Percentiles rank a stretch among this genome's conserved stretches.
phyloP scores from a whole-genome alignment of 768 basidiomycete genomes.

The Kwoniella europaea region DNA sequence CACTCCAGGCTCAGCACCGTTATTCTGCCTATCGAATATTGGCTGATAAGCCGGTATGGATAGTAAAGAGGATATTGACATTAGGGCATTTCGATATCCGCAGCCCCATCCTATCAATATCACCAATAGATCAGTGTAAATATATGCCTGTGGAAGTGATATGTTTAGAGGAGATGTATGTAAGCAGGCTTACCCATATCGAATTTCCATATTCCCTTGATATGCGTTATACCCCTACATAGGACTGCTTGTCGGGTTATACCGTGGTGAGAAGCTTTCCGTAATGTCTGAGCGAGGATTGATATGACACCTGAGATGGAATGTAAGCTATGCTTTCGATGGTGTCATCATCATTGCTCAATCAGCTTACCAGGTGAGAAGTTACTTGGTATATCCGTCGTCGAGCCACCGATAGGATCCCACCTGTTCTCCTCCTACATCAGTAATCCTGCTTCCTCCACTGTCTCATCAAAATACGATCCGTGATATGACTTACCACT shows the following conservation, averaged over 20 bases:
- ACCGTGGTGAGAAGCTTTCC: constrained; percentile 23
- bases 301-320: constrained; percentile 40
- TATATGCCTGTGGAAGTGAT: not conserved
- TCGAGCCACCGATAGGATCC: constrained; percentile 37
- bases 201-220: constrained; percentile 46
- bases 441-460: not conserved
- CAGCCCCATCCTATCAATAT: constrained; percentile 49
- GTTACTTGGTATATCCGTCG: constrained; percentile 39
- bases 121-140: no score
- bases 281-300: constrained; percentile 32
- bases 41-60: constrained; percentile 29
- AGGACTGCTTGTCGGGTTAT: constrained; percentile 47
- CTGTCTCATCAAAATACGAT: no score
- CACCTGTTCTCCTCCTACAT: constrained; percentile 33
- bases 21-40: constrained; percentile 55
- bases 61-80: constrained; percentile 46
- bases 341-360: no score
- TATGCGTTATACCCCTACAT: constrained; percentile 41
- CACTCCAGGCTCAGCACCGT: constrained; percentile 65
- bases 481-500: constrained; percentile 35
- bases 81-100: constrained; percentile 60
- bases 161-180: not conserved
- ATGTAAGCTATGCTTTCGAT: not conserved
- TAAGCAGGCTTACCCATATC: constrained; percentile 43
- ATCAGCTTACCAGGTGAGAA: constrained; percentile 46